These are phyloP conservation scores for Insectozyma bohioensis DNA, from an alignment of 1,139 yeast species.

Conservation along the genomic window DNA sequence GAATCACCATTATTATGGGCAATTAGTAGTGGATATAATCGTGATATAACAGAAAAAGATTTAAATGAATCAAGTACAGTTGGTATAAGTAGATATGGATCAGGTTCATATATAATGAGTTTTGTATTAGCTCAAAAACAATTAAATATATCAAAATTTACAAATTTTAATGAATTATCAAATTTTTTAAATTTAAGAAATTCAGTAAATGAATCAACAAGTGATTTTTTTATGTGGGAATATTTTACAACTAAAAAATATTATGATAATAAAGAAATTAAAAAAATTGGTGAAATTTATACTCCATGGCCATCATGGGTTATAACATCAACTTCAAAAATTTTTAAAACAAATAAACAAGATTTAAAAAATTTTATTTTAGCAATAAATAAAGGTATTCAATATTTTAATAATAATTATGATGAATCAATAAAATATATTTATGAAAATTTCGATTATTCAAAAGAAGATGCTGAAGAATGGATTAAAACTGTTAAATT, in stretches of 20 bases:
- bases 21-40: slow-evolving; percentile 67
- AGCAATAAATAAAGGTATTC: slow-evolving; percentile 66
- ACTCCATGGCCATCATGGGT: slow-evolving; percentile 99
- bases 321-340: slow-evolving; percentile 49
- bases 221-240: slow-evolving; percentile 97
- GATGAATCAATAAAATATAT: slow-evolving; percentile 71
- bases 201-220: slow-evolving; percentile 56
- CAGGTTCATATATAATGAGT: slow-evolving; percentile 91
- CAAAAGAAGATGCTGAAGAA: slow-evolving; percentile 70
- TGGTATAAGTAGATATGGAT: slow-evolving; percentile 87
- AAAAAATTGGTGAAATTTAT: slow-evolving; percentile 80
- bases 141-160: slow-evolving; percentile 46
- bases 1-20: slow-evolving; percentile 90
- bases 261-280: slow-evolving; percentile 77
- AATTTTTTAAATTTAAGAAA: slow-evolving; percentile 76
- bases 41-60: slow-evolving; percentile 48
- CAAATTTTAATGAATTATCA: slow-evolving; percentile 56
- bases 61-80: slow-evolving; percentile 54
- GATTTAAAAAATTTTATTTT: slow-evolving; percentile 43
- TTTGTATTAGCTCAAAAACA: slow-evolving; percentile 72
- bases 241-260: slow-evolving; percentile 84
- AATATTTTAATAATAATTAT: slow-evolving; percentile 56
- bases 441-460: slow-evolving; percentile 67
- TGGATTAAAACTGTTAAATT: slow-evolving; percentile 81
- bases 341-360: slow-evolving; percentile 25